Conservation (phyloP, 192 early-diverging fungal genomes). For the Obelidium mucronatum region DNA sequence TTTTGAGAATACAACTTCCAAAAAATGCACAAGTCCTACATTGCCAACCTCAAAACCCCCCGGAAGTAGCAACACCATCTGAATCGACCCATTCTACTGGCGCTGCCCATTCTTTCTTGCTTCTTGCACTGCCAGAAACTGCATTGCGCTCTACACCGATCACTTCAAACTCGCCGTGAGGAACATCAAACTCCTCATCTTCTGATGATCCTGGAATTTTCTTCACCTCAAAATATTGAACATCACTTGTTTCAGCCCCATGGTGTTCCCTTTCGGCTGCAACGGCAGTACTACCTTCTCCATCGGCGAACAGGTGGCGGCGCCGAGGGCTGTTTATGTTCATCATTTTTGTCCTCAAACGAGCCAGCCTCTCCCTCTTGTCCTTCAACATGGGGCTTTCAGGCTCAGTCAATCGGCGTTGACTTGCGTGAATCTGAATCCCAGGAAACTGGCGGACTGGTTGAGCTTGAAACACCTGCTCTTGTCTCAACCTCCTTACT, state of each 20-base stretch:
- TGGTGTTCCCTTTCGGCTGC: conserved; percentile 17
- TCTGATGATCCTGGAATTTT: no score
- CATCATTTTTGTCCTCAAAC: not conserved
- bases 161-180: conserved; percentile 14
- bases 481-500: conserved; percentile 60
- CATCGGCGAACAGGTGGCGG: no score
- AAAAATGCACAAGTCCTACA: no score
- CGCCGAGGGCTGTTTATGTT: not conserved
- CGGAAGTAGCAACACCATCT: conserved; percentile 7
- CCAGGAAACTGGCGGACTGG: conserved; percentile 63
- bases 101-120: conserved; percentile 7
- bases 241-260: not conserved
- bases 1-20: no score
- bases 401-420: conserved; percentile 62
- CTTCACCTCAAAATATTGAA: no score
- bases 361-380: conserved; percentile 34
- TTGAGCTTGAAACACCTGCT: conserved; percentile 67
- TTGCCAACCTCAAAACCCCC: conserved; percentile 22
- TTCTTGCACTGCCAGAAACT: no score
- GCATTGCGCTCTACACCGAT: not conserved
- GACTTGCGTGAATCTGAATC: conserved; percentile 59
- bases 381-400: conserved; percentile 48
- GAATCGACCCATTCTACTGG: conserved; percentile 16
- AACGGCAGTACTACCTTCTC: not conserved
- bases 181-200: conserved; percentile 8